Percentiles rank a stretch among this genome's conserved stretches.
Conservation (phyloP, 2,329 filamentous ascomycete genomes). For the Stagonosporopsis tanaceti region DNA sequence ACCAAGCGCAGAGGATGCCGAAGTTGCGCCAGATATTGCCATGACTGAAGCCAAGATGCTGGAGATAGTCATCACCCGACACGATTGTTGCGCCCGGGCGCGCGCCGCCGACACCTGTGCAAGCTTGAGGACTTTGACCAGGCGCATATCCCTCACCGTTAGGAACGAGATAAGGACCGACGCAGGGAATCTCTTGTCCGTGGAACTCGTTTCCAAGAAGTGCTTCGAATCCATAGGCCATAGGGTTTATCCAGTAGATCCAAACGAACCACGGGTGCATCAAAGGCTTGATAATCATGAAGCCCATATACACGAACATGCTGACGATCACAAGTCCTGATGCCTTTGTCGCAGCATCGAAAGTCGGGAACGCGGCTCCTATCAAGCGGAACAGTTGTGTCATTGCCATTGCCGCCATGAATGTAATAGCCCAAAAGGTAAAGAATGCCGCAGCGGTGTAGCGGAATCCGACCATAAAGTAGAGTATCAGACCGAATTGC, state of each 20-base stretch:
- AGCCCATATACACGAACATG: conserved; percentile 64
- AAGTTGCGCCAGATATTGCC: conserved; percentile 49
- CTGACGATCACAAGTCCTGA: conserved; percentile 62
- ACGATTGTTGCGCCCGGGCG: conserved; percentile 18
- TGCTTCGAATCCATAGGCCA: conserved; percentile 79
- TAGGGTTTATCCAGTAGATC: conserved; percentile 80
- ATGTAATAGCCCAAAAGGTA: conserved; percentile 73
- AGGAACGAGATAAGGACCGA: neutral
- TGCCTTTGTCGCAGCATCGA: conserved; percentile 61
- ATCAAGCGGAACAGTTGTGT: conserved; percentile 82
- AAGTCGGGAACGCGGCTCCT: conserved; percentile 70
- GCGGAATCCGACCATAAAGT: conserved; percentile 82
- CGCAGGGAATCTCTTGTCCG: neutral
- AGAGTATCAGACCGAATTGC: conserved; percentile 46
- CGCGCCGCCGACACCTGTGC: neutral
- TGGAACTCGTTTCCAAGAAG: neutral
- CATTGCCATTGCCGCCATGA: conserved; percentile 65
- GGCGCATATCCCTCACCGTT: neutral
- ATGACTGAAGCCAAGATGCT: conserved; percentile 7
- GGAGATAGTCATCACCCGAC: conserved; percentile 69
- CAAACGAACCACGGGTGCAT: conserved; percentile 82
- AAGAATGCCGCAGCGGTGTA: conserved; percentile 78
- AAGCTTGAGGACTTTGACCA: neutral
- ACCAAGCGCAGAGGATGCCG: conserved; percentile 54
- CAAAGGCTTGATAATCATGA: conserved; percentile 60